Percentiles rank a stretch among this genome's conserved stretches.
These are phyloP conservation scores for Thermomucor indicae-seudaticae DNA, from an alignment of 371 early-diverging fungal genomes.

Conservation along the genomic window DNA sequence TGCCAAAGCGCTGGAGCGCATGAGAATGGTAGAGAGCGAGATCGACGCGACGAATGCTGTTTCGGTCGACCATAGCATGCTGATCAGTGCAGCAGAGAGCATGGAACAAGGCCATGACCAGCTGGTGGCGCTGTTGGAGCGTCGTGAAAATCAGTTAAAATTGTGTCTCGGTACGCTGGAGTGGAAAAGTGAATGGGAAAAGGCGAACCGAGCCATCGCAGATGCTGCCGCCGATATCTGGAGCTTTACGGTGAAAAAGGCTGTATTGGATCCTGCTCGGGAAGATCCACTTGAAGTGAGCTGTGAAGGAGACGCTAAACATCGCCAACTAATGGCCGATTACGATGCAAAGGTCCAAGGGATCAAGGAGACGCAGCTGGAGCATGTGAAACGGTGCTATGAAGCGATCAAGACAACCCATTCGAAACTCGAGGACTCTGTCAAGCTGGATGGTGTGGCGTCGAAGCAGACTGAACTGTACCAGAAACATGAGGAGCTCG, in stretches of 20 bases:
- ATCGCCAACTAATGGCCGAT: background rate
- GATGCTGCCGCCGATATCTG: slow-evolving; percentile 25
- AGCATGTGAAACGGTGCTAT: background rate
- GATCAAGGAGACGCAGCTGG: background rate
- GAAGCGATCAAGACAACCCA: too few species aligned
- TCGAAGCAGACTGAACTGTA: slow-evolving; percentile 4
- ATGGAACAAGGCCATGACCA: slow-evolving; percentile 20
- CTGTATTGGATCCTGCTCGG: slow-evolving; percentile 21
- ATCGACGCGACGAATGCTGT: slow-evolving; percentile 36
- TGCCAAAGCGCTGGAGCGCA: slow-evolving; percentile 15
- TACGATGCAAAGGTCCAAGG: background rate
- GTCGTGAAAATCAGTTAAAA: slow-evolving; percentile 19
- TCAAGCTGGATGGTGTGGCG: background rate
- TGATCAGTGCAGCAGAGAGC: slow-evolving; percentile 26
- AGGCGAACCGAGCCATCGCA: slow-evolving; percentile 8
- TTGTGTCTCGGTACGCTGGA: slow-evolving; percentile 9
- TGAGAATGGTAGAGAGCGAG: slow-evolving; percentile 27
- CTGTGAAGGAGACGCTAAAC: background rate
- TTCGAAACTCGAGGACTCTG: background rate
- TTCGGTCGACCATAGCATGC: slow-evolving; percentile 27
- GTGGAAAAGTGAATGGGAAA: slow-evolving; percentile 19
- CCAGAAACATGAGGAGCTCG: slow-evolving; percentile 12
- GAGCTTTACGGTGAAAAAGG: slow-evolving; percentile 30
- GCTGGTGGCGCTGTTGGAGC: slow-evolving; percentile 11
- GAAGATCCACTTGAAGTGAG: background rate